These are phyloP conservation scores for Paratinospora sagittata DNA, from an alignment of 164 flowering plant genomes.

Conservation along the genomic window DNA sequence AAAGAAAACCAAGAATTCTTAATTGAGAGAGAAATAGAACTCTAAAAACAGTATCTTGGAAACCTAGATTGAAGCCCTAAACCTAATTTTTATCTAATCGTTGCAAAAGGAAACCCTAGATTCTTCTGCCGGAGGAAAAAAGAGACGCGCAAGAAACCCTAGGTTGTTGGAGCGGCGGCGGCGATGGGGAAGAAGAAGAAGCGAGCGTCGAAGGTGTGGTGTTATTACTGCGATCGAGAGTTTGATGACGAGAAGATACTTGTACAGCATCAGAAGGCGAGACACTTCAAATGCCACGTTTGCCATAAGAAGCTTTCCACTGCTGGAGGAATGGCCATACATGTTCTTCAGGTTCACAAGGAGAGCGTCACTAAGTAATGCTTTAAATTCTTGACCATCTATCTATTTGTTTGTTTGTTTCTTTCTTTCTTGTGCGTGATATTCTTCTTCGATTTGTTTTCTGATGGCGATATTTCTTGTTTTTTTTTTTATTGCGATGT, in stretches of 20 bases:
- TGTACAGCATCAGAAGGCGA: conserved; percentile 99
- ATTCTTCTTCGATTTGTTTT: background rate
- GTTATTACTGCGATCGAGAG: conserved; percentile 95
- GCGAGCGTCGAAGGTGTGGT: conserved; percentile 83
- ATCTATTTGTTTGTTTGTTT: background rate
- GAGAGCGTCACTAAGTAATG: conserved; percentile 80
- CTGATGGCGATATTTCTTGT: background rate
- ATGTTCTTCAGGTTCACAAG: conserved; percentile 97
- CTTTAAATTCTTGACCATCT: background rate
- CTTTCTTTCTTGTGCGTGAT: background rate
- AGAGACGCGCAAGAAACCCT: background rate
- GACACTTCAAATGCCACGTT: conserved; percentile 94
- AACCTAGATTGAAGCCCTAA: background rate
- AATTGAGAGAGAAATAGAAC: background rate
- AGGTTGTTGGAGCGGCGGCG: background rate
- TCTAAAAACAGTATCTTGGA: no score
- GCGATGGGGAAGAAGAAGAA: conserved; percentile 65
- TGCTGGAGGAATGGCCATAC: conserved; percentile 96
- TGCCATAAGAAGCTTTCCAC: conserved; percentile 99
- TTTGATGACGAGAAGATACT: conserved; percentile 98
- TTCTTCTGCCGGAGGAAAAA: background rate
- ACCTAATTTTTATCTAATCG: background rate
- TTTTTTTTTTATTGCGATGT: no score
- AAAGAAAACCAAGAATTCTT: background rate
- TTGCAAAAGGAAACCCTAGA: background rate